Evolutionary conservation across 2,329 filamentous ascomycete genomes (phyloP).

Genomic region (Microthyrium microscopicum): DNA sequence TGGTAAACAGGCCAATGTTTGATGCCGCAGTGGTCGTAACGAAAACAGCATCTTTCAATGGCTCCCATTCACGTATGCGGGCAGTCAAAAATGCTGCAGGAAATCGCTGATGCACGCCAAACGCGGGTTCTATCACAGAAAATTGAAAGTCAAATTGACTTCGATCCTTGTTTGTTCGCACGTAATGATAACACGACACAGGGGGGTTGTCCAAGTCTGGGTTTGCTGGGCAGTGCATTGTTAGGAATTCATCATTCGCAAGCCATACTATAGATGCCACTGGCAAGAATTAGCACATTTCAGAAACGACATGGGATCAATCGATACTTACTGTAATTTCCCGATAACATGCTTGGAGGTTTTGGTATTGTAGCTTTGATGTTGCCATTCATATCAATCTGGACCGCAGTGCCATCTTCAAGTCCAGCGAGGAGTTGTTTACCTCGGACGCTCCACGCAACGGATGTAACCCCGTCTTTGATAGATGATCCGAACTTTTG

Average conservation of each 20-base stretch:
- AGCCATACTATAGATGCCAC: conserved; percentile 78
- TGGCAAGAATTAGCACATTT: conserved; percentile 14
- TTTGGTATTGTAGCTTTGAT: conserved; percentile 64
- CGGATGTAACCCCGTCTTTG: conserved; percentile 61
- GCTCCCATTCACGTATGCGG: conserved; percentile 64
- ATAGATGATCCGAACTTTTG: conserved; percentile 43
- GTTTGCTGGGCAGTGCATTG: conserved; percentile 53
- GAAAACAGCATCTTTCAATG: conserved; percentile 55
- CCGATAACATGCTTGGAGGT: conserved; percentile 49
- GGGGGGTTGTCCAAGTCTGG: conserved; percentile 35
- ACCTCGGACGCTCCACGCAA: conserved; percentile 82
- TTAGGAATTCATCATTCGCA: conserved; percentile 70
- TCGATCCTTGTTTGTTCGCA: conserved; percentile 42
- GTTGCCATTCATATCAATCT: conserved; percentile 69
- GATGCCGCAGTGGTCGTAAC: conserved; percentile 64
- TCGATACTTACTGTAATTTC: too few species aligned
- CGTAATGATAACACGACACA: conserved; percentile 51
- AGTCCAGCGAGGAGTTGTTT: conserved; percentile 85
- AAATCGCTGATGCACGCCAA: conserved; percentile 43
- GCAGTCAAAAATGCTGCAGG: conserved; percentile 64
- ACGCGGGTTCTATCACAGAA: conserved; percentile 43
- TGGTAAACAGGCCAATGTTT: conserved; percentile 63
- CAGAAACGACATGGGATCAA: conserved; percentile 46
- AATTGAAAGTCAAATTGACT: conserved; percentile 52
- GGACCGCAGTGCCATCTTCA: conserved; percentile 59